Evolutionary conservation across 192 early-diverging fungal species (phyloP).

Genomic region (Irineochytrium annulatum): DNA sequence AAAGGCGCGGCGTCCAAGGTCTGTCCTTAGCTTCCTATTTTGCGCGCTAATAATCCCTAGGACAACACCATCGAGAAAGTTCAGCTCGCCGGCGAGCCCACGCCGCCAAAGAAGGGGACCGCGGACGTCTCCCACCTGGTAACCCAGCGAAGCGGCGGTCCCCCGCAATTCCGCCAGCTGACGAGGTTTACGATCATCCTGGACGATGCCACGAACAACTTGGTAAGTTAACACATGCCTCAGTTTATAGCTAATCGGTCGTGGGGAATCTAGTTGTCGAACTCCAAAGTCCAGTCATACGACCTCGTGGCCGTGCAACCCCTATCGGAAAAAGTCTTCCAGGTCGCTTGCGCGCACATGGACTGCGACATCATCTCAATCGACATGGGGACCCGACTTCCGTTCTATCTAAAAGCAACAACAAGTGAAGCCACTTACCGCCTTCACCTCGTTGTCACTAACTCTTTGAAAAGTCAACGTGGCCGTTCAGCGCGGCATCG

Average conservation of each 20-base stretch:
- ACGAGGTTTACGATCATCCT: not conserved
- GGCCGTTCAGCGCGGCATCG: slow-evolving; percentile 70
- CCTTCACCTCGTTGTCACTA: no score
- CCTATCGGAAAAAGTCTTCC: slow-evolving; percentile 66
- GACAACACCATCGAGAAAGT: no score
- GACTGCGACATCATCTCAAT: slow-evolving; percentile 82
- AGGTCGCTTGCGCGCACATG: slow-evolving; percentile 57
- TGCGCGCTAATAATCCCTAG: no score
- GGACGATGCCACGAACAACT: not conserved
- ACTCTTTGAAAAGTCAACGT: no score
- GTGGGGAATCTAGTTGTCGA: slow-evolving; percentile 5
- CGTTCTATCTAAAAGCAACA: slow-evolving; percentile 63
- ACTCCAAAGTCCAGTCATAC: slow-evolving; percentile 26
- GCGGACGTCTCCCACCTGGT: no score
- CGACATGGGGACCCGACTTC: slow-evolving; percentile 60
- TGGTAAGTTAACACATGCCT: not conserved
- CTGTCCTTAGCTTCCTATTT: no score
- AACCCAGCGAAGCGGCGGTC: no score
- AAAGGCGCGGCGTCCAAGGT: no score
- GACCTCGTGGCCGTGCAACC: slow-evolving; percentile 75
- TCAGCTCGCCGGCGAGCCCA: no score
- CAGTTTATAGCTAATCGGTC: not conserved
- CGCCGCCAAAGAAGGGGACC: no score
- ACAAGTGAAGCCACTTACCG: no score
- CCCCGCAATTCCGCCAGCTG: no score